phyloP scores from a whole-genome alignment of 805 yeast genomes.

The Barnettozyma botsteinii region DNA sequence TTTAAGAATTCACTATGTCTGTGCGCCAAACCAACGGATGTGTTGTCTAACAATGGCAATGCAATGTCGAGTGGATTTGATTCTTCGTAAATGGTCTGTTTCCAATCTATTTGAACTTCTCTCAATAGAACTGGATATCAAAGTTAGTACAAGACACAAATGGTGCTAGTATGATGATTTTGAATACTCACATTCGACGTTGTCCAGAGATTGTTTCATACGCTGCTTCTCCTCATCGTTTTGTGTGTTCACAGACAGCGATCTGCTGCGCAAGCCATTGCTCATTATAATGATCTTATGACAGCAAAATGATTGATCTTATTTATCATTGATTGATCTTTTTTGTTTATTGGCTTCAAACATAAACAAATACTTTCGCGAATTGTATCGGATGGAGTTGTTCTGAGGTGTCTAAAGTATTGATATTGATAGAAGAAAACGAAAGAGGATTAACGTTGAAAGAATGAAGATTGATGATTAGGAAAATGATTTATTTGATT shows the following conservation, averaged over 20 bases:
- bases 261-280: not conserved
- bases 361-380: no score
- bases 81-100: slow-evolving; percentile 41
- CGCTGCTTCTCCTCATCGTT: not conserved
- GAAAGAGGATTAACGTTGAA: no score
- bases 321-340: no score
- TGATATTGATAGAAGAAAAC: no score
- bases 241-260: not conserved
- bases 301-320: no score
- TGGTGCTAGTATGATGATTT: no score
- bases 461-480: no score
- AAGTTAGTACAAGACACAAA: slow-evolving; percentile 1
- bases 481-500: no score
- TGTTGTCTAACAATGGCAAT: slow-evolving; percentile 71
- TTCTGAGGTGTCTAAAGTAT: no score
- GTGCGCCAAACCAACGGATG: slow-evolving; percentile 88
- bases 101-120: slow-evolving; percentile 41
- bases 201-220: not conserved
- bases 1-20: slow-evolving; percentile 60
- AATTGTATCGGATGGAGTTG: no score
- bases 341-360: no score
- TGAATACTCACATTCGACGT: slow-evolving; percentile 3
- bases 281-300: no score
- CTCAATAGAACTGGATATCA: slow-evolving; percentile 12
- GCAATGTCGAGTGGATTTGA: slow-evolving; percentile 86